Evolutionary conservation across 2,329 filamentous ascomycete genomes (phyloP).

Genomic region (Fusarium virguliforme): DNA sequence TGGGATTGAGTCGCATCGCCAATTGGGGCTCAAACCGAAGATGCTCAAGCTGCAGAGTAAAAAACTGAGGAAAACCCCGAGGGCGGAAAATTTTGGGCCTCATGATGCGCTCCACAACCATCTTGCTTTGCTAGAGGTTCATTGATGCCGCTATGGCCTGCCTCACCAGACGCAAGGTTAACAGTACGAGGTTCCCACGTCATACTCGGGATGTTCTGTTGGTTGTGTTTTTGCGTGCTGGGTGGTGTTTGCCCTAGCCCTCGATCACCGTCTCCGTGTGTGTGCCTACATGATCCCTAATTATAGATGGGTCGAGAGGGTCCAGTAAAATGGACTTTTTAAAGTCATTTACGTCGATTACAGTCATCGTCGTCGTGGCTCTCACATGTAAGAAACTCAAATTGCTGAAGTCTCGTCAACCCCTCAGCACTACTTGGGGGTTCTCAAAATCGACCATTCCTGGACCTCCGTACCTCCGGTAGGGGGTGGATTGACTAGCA

Average conservation of each 20-base stretch:
- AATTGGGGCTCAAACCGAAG: too few relatives aligned
- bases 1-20: constrained; percentile 18
- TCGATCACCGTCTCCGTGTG: constrained; percentile 12
- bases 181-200: constrained; percentile 7
- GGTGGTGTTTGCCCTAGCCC: constrained; percentile 42
- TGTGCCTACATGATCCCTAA: constrained; percentile 18
- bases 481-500: too few relatives aligned
- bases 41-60: background rate
- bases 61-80: constrained; percentile 20
- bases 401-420: too few relatives aligned
- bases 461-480: too few relatives aligned
- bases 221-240: constrained; percentile 23
- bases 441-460: too few relatives aligned
- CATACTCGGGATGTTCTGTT: constrained; percentile 15
- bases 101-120: constrained; percentile 28
- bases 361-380: constrained; percentile 17
- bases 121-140: constrained; percentile 31
- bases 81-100: constrained; percentile 32
- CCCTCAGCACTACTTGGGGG: too few relatives aligned
- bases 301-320: constrained; percentile 23
- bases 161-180: background rate
- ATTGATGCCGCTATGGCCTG: too few relatives aligned
- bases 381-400: too few relatives aligned
- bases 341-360: constrained; percentile 16
- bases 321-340: constrained; percentile 28